Percentiles rank a stretch among this genome's conserved stretches.
phyloP scores from a whole-genome alignment of 1,284 basidiomycete genomes.

The Trametes sp. region DNA sequence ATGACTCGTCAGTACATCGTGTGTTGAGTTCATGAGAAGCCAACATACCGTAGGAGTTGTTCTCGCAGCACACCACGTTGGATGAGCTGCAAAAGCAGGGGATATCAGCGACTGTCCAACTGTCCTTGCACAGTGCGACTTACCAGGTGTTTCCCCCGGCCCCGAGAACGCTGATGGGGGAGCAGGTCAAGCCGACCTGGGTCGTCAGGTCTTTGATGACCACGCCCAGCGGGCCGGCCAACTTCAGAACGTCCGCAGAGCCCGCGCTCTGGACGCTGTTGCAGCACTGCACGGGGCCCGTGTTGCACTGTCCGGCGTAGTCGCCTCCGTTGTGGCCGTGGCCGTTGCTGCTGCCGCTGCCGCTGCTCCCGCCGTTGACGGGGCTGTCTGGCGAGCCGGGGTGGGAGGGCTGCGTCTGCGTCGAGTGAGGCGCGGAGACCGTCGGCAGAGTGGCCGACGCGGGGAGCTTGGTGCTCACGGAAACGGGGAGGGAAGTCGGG shows the following conservation, averaged over 20 bases:
- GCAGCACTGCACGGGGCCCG: slow-evolving; percentile 40
- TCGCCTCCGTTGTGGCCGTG: background rate
- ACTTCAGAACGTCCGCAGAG: background rate
- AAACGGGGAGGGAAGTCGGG: background rate
- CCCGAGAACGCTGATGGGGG: slow-evolving; percentile 32
- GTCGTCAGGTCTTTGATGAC: slow-evolving; percentile 9
- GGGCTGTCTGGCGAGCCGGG: slow-evolving; percentile 9
- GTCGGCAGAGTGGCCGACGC: background rate
- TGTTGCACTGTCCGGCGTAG: slow-evolving; percentile 32
- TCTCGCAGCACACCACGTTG: slow-evolving; percentile 21
- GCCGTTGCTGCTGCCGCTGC: background rate
- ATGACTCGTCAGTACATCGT: too few relatives aligned
- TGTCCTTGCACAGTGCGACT: background rate
- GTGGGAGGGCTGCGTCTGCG: background rate
- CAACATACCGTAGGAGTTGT: slow-evolving; percentile 11
- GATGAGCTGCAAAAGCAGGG: background rate
- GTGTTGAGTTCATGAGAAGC: too few relatives aligned
- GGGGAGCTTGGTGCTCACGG: background rate
- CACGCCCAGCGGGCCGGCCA: slow-evolving; percentile 29
- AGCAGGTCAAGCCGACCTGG: slow-evolving; percentile 35
- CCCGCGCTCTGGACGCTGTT: slow-evolving; percentile 25
- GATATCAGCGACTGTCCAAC: background rate
- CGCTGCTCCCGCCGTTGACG: background rate
- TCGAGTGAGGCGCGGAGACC: background rate
- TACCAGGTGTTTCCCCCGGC: slow-evolving; percentile 30